Evolutionary conservation across 2,329 filamentous ascomycete genomes (phyloP), one percentile per base, ranked within the genome.

Genomic region (Fusarium annulatum): DNA sequence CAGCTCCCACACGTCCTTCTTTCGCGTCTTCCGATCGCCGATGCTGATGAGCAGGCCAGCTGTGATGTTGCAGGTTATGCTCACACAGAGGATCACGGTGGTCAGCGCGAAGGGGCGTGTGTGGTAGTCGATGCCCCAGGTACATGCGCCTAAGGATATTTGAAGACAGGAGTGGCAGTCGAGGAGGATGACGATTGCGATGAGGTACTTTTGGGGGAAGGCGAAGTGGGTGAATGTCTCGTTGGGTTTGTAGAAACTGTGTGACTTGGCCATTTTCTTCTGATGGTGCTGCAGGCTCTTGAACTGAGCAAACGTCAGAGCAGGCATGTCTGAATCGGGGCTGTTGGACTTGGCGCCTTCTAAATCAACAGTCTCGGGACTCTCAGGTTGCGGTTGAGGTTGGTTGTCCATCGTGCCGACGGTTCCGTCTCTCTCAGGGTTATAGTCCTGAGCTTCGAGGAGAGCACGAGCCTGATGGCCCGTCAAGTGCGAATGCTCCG

Each of bases 191-290:
- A 96, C 92, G 66, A 96, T 91, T 64, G 93, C 90, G 42, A 96
- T 87, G 38, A 97, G 89, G 10, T 94, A 86, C 38, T 88, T 87
- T 2, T 95, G 85, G 0, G 94, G 93, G 70, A 97, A 97, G 1
- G 94, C 92, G 79, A 90, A 87, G 79, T 97, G 94, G 0, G 94
- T 97, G 39, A 90, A 86, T 0, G 94, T 97, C 82, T 97, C 94
- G 81, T 97, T 92, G 0, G 94, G 94, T 77, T 95, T 95, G 86
- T 97, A 97, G 81, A 96, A 97, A 10, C 93, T 95, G 80, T 97
- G 94, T 0, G 92, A 94, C 75, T 92, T 94, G 78, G 92, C 88
- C 78, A 96, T 93, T 78, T 95, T 96, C 74, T 86, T 88, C 78
- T 95, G 92, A 78, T 97, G 94, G 79, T 96, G 91, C 57, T 91